Evolutionary conservation across 805 yeast genomes (phyloP), one percentile per base, ranked within the genome.

Genomic region (Clavispora carvajalis): DNA sequence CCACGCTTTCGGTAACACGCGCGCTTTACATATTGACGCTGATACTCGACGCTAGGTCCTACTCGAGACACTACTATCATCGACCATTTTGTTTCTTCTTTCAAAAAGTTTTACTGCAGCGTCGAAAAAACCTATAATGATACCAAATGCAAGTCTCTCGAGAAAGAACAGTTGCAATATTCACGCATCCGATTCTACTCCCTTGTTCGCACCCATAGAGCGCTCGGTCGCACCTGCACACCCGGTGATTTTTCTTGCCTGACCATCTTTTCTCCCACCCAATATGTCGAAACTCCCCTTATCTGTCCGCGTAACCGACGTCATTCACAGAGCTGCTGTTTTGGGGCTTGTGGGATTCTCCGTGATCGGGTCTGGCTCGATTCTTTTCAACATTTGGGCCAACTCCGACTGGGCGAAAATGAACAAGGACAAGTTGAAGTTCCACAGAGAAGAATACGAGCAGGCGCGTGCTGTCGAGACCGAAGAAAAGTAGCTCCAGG

Each of bases 281-380:
- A 30, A 33, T 25, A 49, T 49, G 53, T 46, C 52, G 29, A 64
- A 54, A 52, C 65, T 66, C 46, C 73, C 74, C 37, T 57, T 64
- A 36, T 55, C 62, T 41, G 74, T 68, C 19, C 69, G 73, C 54
- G 60, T 65, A 28, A 68, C 74, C 37, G 74, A 69, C 48, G 61
- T 61, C 30, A 55, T 68, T 23, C 74, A 69, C 53, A 63, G 74
- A 56, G 48, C 64, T 26, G 55, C 72, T 5, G 72, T 69, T 8
- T 62, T 67, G 28, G 71, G 52, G 13, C 49, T 52, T 30, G 44
- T 52, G 22, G 73, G 74, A 3, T 58, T 68, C 49, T 63, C 69
- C 48, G 62, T 63, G 38, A 62, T 63, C 39, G 74, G 73, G 11
- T 34, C 62, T 18, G 73, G 72, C 22, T 53, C 68, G 41, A 60